Evolutionary conservation across 2,329 filamentous ascomycete species (phyloP).

Genomic region (Coniochaeta pulveracea): DNA sequence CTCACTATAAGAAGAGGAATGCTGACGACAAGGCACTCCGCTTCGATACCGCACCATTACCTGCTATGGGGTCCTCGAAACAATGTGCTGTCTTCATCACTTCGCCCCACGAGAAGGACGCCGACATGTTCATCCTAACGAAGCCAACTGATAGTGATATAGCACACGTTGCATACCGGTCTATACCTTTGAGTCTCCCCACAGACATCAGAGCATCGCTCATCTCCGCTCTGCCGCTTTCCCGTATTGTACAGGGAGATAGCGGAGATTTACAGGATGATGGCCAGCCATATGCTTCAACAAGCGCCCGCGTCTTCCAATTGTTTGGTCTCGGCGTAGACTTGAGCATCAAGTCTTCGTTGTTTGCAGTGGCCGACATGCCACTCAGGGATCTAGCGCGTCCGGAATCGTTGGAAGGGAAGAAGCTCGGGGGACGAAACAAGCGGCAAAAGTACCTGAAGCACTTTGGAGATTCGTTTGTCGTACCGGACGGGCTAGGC

Average conservation of each 20-base stretch:
- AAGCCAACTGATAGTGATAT: background rate
- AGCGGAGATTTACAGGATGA: no score
- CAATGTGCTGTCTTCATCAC: slow-evolving; percentile 14
- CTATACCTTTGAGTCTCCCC: background rate
- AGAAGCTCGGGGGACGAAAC: background rate
- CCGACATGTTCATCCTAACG: slow-evolving; percentile 13
- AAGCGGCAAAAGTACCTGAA: slow-evolving; percentile 8
- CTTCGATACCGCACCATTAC: slow-evolving; percentile 22
- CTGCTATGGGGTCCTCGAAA: slow-evolving; percentile 6
- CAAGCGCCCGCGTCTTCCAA: slow-evolving; percentile 7
- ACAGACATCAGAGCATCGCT: background rate
- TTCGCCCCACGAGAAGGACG: slow-evolving; percentile 11
- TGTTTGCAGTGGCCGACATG: slow-evolving; percentile 5
- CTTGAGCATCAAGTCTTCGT: slow-evolving; percentile 8
- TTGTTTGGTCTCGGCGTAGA: slow-evolving; percentile 6
- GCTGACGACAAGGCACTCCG: slow-evolving; percentile 24
- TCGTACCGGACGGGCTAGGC: slow-evolving; percentile 28
- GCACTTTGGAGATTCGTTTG: slow-evolving; percentile 16
- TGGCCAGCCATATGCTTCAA: no score
- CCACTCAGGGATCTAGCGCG: background rate
- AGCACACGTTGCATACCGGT: background rate
- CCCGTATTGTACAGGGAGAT: background rate
- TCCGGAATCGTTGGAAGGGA: slow-evolving; percentile 11
- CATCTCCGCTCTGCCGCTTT: background rate
- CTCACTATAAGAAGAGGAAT: slow-evolving; percentile 32